Evolutionary conservation across 805 yeast genomes (phyloP), one percentile per base, ranked within the genome.

Genomic region (Priceomyces melissophilus): DNA sequence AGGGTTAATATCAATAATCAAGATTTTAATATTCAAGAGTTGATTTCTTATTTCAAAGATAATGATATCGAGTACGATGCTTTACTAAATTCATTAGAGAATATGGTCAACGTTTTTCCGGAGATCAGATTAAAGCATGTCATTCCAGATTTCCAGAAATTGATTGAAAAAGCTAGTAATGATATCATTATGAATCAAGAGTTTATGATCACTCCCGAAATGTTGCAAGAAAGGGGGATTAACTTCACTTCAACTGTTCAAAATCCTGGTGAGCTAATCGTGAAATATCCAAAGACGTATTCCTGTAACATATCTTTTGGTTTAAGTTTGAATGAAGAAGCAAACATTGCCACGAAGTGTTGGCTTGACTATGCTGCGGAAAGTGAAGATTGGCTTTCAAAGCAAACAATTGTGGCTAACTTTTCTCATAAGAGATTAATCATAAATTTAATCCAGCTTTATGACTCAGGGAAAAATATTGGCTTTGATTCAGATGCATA

Each of bases 211-310:
- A 65, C 81, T 0, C 84, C 87, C 0, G 60, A 66, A 8, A 47
- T 65, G 23, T 56, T 84, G n/a, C 44, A 49, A n/a, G 59, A 64
- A 14, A 49, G 70, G 26, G 82, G 81, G 0, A 80, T 84, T 13
- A 61, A 54, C 3, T 74, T 67, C 17, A 61, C 67, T 33, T 69
- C 74, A 4, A 61, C 76, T 0, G 54, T 69, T n/a, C 90, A 84
- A 54, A 67, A 65, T 30, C 79, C 82, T 0, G 86, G 87, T 1
- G 85, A 84, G 28, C 69, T 71, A 41, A 60, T 84, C 4, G 63
- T 82, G 43, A 79, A 73, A 41, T 79, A 63, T 47, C 88, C 90
- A 0, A 67, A 69, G 40, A 53, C 76, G 0, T 82, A 77, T 52
- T 64, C 82, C 1, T 57, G 79, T 10, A 61, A 57, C 3, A 53